Conservation (phyloP, 2,329 filamentous ascomycete genomes). For the Lecanoromycetidae sp. region DNA sequence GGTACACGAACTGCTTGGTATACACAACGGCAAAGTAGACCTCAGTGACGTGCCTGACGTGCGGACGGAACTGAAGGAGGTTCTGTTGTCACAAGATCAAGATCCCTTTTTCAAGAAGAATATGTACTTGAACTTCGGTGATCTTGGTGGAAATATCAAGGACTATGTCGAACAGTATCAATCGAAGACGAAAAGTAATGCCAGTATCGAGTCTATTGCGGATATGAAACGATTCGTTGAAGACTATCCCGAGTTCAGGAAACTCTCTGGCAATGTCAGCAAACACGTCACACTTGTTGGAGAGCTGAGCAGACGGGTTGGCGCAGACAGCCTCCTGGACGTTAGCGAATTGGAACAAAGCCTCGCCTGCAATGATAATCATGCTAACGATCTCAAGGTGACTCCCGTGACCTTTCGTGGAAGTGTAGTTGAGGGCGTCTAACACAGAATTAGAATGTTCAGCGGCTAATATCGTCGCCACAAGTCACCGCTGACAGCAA, state of each 20-base stretch:
- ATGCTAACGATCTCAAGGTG: conserved; percentile 81
- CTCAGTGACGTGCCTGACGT: conserved; percentile 73
- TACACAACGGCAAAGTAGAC: conserved; percentile 88
- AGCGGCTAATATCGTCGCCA: conserved; percentile 72
- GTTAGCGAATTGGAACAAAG: conserved; percentile 96
- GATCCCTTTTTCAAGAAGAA: conserved; percentile 99
- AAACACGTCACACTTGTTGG: conserved; percentile 96
- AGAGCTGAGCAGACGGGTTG: conserved; percentile 79
- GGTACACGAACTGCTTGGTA: conserved; percentile 92
- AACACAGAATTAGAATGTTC: conserved; percentile 50
- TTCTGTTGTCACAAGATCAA: conserved; percentile 90
- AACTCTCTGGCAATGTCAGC: conserved; percentile 93
- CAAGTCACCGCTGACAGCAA: conserved; percentile 71
- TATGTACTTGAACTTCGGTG: conserved; percentile 96
- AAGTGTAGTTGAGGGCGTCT: too few relatives aligned
- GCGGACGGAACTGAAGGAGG: conserved; percentile 77
- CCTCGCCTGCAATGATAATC: conserved; percentile 91
- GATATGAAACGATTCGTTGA: conserved; percentile 99
- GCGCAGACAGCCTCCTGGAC: conserved; percentile 77
- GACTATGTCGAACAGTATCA: conserved; percentile 99
- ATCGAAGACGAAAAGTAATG: conserved; percentile 89
- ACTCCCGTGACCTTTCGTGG: conserved; percentile 15
- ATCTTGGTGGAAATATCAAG: conserved; percentile 90
- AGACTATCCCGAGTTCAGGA: conserved; percentile 95
- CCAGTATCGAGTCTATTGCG: conserved; percentile 89